Evolutionary conservation across 2,329 filamentous ascomycete species (phyloP).

Genomic region (Sporothrix luriei): DNA sequence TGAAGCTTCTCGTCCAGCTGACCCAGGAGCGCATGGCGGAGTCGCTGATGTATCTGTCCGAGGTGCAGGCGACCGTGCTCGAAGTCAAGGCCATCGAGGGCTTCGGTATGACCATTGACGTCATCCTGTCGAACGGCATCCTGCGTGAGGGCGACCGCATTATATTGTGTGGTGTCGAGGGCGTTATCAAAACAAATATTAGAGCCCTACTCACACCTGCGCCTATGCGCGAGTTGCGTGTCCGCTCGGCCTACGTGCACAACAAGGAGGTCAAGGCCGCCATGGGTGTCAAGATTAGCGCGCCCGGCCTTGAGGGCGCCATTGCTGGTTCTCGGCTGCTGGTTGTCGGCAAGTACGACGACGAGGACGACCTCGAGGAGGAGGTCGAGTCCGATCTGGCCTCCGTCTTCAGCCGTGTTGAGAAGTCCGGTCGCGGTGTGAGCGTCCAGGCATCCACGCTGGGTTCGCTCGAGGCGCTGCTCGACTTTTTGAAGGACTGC

Average conservation of each 20-base stretch:
- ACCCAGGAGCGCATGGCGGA: constrained; percentile 98
- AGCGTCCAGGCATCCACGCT: constrained; percentile 96
- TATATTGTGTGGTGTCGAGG: constrained; percentile 94
- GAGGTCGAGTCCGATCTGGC: constrained; percentile 96
- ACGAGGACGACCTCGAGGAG: constrained; percentile 94
- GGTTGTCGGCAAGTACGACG: constrained; percentile 91
- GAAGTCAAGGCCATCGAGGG: constrained; percentile 99
- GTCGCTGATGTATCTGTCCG: constrained; percentile 96
- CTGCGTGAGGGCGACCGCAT: constrained; percentile 92
- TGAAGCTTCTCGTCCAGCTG: constrained; percentile 88
- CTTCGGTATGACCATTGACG: constrained; percentile 97
- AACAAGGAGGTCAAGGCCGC: constrained; percentile 99
- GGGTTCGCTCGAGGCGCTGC: constrained; percentile 90
- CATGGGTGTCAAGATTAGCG: constrained; percentile 97
- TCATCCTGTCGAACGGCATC: constrained; percentile 94
- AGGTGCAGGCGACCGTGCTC: constrained; percentile 95
- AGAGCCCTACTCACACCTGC: constrained; percentile 91
- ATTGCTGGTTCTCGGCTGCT: constrained; percentile 95
- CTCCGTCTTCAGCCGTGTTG: constrained; percentile 85
- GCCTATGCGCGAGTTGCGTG: constrained; percentile 86
- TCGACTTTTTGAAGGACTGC: constrained; percentile 92
- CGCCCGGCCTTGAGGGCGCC: constrained; percentile 90
- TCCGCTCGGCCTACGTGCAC: constrained; percentile 96
- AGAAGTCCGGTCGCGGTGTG: constrained; percentile 90
- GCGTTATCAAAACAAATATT: constrained; percentile 92